A percentile compares a stretch with the other conserved stretches of the same genome.
These are phyloP conservation scores for Globisporangium nodosum DNA, from an alignment of 352 stramenopile genomes.

Conservation along the genomic window DNA sequence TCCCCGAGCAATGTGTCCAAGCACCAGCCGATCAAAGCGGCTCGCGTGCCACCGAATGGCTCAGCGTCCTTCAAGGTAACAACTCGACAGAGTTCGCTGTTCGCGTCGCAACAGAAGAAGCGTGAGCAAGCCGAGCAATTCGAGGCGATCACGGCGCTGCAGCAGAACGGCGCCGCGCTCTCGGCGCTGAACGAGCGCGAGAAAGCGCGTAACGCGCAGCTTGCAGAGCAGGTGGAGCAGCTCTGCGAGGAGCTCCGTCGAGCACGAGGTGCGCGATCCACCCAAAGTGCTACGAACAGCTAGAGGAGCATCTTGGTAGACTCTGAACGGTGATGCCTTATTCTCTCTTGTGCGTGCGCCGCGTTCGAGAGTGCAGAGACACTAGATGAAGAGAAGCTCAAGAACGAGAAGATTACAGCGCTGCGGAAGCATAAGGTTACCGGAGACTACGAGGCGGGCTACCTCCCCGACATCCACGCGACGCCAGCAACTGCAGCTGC, in stretches of 20 bases:
- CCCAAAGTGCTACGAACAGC: too few relatives aligned
- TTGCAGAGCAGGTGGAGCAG: conserved; percentile 31
- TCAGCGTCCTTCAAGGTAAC: background rate
- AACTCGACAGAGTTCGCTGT: conserved; percentile 13
- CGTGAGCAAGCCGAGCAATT: conserved; percentile 24
- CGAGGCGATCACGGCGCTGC: conserved; percentile 24
- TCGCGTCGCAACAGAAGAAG: conserved; percentile 20
- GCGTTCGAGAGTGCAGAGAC: conserved; percentile 17
- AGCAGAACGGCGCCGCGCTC: conserved; percentile 44
- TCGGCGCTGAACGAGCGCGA: conserved; percentile 40
- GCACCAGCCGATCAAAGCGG: background rate
- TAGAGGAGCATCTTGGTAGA: too few relatives aligned
- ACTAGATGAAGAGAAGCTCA: conserved; percentile 36
- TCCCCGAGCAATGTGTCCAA: background rate
- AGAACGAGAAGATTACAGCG: conserved; percentile 36
- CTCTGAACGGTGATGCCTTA: too few relatives aligned
- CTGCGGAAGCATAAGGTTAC: conserved; percentile 21
- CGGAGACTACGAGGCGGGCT: conserved; percentile 14
- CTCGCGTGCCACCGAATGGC: background rate
- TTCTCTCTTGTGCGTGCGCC: too few relatives aligned
- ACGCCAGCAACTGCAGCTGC: conserved; percentile 19
- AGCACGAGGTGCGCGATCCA: conserved; percentile 23
- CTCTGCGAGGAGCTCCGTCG: conserved; percentile 26
- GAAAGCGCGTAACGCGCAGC: conserved; percentile 30
- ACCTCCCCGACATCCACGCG: conserved; percentile 42